Evolutionary conservation across 768 basidiomycete species (phyloP), one percentile per base, ranked within the genome.

Genomic region (Gloeopeniophorella convolvens): DNA sequence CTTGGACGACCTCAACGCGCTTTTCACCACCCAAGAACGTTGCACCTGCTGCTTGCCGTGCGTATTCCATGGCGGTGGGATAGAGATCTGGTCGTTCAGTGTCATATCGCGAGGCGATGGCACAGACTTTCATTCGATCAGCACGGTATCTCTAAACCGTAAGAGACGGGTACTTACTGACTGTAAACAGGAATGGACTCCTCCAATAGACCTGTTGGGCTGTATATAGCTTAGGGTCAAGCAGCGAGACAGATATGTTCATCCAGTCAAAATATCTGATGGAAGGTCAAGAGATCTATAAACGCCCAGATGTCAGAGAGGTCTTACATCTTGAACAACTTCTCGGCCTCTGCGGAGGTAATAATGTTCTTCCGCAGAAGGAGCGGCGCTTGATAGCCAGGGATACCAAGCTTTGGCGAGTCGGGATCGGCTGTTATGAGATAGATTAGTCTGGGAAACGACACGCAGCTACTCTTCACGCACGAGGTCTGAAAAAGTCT

Each of bases 151-250:
- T 35, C 31, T 26, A 24, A 28, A 37, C 32, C 26, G n/a, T 18
- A 26, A 23, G 28, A 18, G 45, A n/a, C 21, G 5, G 45, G 11
- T 58, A 80, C 82, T 79, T 60, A 90, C 88, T 79, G 51, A 90
- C 89, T 37, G 93, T 95, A 66, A 95, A 92, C 33, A 97, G 66
- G 72, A 97, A 95, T 1, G 92, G 89, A 58, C 85, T 89, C 23
- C 93, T 80, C 67, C 82, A 82, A 54, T 82, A 85, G 3, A 87
- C 87, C 56, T 76, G 79, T 48, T 85, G 85, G 8, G 91, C 83
- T 0, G 89, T 91, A 62, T 97, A 93, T 18, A 95, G 75, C 27
- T 78, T 75, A 10, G 85, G 83, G 58, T 94, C 92, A 27, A 95
- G 69, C 21, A 95, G 67, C 1, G 85, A 94, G n/a, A 87, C 66